Evolutionary conservation across 75 land plant species (phyloP), one percentile per base, ranked within the genome.

Genomic region (Chamaecyparis obtusa): DNA sequence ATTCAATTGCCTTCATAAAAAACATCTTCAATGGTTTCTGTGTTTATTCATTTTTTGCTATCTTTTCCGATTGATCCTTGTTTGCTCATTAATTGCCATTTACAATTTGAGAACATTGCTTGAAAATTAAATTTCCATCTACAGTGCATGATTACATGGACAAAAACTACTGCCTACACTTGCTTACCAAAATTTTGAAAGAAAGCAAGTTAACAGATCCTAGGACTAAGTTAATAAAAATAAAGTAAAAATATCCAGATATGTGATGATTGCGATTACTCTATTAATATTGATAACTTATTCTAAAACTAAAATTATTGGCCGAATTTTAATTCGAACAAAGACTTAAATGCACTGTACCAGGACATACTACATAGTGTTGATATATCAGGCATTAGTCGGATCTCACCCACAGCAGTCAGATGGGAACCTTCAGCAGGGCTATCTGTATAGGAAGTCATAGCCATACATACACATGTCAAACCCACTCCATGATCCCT

Each of bases 381-480:
- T 72, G 94, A 88, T 36, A 92, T 67, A 87, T 98, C 99, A 79
- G 99, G 99, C 48, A 96, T 90, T 83, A 98, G 87, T 75, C 97
- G 91, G 57, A 94, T 92, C 90, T 98, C 99, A 86, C 99, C 99
- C 48, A 90, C 88, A 60, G 89, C 96, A 87, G 91, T 93, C 11
- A 98, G 88, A 90, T 92, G 91, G 54, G 92, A 89, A 51, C 89
- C 95, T 51, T 89, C 89, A 48, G 98, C 94, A 51, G 97, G 94
- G 55, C 92, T 89, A 92, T 98, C 99, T 83, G 57, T 41, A 88
- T 14, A 41, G 41, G 99, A 96, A 30, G 88, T 79, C 96, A 98
- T 90, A 39, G 89, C 99, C 98, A 98, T 98, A 71, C 87, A 90
- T 11, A 92, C 96, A 83, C 69, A 79, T 32, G 96, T 88, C 32